These are phyloP conservation scores for Suillus clintonianus DNA, from an alignment of 768 basidiomycete species.

Conservation along the genomic window DNA sequence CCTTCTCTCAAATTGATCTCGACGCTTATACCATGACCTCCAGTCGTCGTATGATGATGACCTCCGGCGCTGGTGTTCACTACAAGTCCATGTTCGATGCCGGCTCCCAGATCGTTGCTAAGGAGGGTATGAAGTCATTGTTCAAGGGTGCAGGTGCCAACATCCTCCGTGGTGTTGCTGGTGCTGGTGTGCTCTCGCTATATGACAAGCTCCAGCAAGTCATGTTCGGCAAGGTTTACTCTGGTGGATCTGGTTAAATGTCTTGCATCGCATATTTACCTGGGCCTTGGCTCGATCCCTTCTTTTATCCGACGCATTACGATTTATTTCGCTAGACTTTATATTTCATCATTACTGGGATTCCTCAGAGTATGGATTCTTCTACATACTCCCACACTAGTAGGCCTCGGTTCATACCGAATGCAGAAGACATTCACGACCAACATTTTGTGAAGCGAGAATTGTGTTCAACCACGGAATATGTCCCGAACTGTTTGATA, in stretches of 20 bases:
- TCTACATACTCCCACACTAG: slow-evolving; percentile 26
- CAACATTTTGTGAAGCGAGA: neutral
- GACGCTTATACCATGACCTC: slow-evolving; percentile 26
- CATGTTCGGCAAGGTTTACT: slow-evolving; percentile 99
- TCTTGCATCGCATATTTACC: slow-evolving; percentile 9
- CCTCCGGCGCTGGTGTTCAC: slow-evolving; percentile 91
- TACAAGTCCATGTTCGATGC: slow-evolving; percentile 99
- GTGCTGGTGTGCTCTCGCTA: slow-evolving; percentile 98
- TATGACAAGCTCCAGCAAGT: slow-evolving; percentile 98
- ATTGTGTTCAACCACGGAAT: no score
- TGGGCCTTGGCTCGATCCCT: slow-evolving; percentile 34
- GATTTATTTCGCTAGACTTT: slow-evolving; percentile 34
- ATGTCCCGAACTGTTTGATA: neutral
- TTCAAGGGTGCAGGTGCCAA: slow-evolving; percentile 99
- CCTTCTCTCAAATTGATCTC: neutral
- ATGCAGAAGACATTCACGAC: slow-evolving; percentile 13
- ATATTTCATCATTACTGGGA: slow-evolving; percentile 30
- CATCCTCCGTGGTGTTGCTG: slow-evolving; percentile 98
- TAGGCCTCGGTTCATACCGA: slow-evolving; percentile 15
- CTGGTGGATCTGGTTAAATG: slow-evolving; percentile 64
- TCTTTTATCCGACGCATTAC: slow-evolving; percentile 21
- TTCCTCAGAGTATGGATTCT: slow-evolving; percentile 21
- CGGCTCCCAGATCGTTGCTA: slow-evolving; percentile 88
- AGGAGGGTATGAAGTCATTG: slow-evolving; percentile 93
- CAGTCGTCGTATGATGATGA: slow-evolving; percentile 99